Base-by-base conservation (phyloP, 2,329 filamentous ascomycete species). In the Aspergillus intermedius region DNA sequence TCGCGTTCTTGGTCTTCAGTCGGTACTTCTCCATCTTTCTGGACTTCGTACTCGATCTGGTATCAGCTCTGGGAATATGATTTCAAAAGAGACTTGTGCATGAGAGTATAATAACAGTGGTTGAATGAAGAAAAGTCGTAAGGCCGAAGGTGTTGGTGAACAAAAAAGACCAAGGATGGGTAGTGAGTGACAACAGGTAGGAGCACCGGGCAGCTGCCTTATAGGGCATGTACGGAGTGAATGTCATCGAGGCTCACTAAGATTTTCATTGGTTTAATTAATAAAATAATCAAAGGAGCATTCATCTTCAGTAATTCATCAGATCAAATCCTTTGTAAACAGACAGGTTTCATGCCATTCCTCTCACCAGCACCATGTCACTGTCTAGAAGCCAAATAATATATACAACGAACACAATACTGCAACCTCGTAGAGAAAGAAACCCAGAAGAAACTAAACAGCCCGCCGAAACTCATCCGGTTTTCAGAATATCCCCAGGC, bases 321-420 rank as follows among this genome's bases (percentile, higher is more conserved):
- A 15, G 13, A 37, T 12, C 10, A 37, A 17, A 37, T 37, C 6
- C n/a, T 17, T n/a, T 19, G n/a, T 17, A 37, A 17, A 37, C 34
- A 15, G 34, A 17, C 34, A 37, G n/a, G 17, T 37, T 37, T 17
- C 34, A 19, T 28, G 19, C 45, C 34, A 25, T 5, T 19, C 15
- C 35, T 39, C 45, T 46, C 34, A 22, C 21, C 34, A 30, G 45
- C 37, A n/a, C 28, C 19, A 30, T 42, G 37, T 47, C 40, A 47
- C 42, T 42, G 44, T 45, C 45, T 44, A 50, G 44, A 30, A 30
- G 25, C 25, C 25, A 48, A 42, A 49, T 47, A 58, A 61, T 63
- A 64, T 65, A 46, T 65, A 65, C 61, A 65, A 50, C 51, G 46
- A 56, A 62, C 58, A 53, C 51, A 49, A 49, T 50, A 49, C 48